Conservation (phyloP, 2,329 filamentous ascomycete genomes). For the Trichophyton benhamiae region DNA sequence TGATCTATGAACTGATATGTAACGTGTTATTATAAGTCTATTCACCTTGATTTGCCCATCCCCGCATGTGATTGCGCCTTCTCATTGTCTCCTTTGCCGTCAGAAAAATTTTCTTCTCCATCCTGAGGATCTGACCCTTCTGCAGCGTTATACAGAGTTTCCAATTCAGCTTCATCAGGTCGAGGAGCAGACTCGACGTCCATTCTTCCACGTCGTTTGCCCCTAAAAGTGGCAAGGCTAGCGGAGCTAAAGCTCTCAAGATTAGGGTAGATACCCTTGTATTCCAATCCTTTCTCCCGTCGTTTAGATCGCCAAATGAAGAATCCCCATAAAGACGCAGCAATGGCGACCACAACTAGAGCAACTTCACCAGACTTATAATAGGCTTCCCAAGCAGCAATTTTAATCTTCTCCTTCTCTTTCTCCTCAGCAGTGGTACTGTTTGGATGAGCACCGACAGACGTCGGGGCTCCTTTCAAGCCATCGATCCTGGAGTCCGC, state of each 20-base stretch:
- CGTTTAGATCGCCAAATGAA: slow-evolving; percentile 48
- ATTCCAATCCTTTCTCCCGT: slow-evolving; percentile 34
- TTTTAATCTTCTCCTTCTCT: slow-evolving; percentile 60
- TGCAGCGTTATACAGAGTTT: not conserved
- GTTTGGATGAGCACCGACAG: slow-evolving; percentile 61
- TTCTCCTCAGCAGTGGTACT: slow-evolving; percentile 54
- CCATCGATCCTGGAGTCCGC: slow-evolving; percentile 73
- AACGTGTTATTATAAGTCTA: too few relatives aligned
- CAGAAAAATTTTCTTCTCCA: not conserved
- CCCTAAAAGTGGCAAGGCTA: slow-evolving; percentile 37
- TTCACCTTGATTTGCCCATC: too few relatives aligned
- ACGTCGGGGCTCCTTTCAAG: slow-evolving; percentile 65
- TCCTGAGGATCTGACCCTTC: not conserved
- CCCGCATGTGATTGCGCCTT: too few relatives aligned
- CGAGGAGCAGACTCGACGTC: slow-evolving; percentile 39
- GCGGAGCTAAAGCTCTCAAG: slow-evolving; percentile 24
- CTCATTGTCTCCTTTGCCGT: too few relatives aligned
- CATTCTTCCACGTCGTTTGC: slow-evolving; percentile 26
- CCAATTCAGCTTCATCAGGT: not conserved
- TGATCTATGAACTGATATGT: too few relatives aligned
- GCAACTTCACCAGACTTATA: slow-evolving; percentile 77
- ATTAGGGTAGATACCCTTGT: slow-evolving; percentile 33
- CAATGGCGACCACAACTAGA: slow-evolving; percentile 65
- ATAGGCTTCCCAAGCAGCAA: slow-evolving; percentile 81
- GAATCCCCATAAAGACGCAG: slow-evolving; percentile 62